Conservation (phyloP, 192 early-diverging fungal species). For the Backusella tarrabulga region DNA sequence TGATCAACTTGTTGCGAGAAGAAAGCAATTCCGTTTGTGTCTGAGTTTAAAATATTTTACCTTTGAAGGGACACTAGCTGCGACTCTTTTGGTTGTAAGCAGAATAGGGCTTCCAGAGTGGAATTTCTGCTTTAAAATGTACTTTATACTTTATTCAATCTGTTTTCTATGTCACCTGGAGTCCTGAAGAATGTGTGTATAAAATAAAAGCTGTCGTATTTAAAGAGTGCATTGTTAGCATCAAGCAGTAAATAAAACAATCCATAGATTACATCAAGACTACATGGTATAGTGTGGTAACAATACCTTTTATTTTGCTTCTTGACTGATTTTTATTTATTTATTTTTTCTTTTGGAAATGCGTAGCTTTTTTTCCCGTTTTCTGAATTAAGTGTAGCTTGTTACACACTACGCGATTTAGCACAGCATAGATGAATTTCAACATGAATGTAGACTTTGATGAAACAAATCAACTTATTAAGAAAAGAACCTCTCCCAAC, state of each 20-base stretch:
- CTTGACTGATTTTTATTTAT: background rate
- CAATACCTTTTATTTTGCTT: no score
- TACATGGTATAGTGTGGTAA: no score
- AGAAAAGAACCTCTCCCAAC: background rate
- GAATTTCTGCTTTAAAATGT: no score
- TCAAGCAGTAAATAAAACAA: no score
- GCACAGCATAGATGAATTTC: background rate
- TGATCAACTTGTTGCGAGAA: background rate
- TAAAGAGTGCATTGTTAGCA: no score
- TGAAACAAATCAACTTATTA: background rate
- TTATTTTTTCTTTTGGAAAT: background rate
- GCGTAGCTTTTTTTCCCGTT: background rate
- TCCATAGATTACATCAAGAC: no score
- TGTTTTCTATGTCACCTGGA: no score
- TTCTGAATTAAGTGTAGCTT: background rate
- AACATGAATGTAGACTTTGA: background rate
- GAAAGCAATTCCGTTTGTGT: background rate
- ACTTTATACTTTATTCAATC: no score
- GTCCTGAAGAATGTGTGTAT: no score
- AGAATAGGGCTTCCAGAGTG: no score
- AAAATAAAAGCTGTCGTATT: no score
- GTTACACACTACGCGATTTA: background rate
- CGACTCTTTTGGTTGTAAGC: background rate
- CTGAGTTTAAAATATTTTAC: background rate
- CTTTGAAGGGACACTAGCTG: background rate